phyloP scores from a whole-genome alignment of 208 protist species.

The Acanthamoeba castellanii region DNA sequence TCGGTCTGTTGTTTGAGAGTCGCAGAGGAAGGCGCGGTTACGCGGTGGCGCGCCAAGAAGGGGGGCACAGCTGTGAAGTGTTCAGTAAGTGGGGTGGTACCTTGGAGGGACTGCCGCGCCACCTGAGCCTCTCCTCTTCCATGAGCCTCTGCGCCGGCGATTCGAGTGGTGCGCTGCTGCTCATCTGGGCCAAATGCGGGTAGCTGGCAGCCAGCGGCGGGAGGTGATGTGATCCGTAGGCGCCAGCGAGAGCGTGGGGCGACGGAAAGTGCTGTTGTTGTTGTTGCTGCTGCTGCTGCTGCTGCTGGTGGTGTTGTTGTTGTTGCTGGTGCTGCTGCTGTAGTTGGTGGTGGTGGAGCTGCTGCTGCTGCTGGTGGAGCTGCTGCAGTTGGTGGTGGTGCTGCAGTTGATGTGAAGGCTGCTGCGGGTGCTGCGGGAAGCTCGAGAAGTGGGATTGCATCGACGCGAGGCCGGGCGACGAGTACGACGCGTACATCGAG shows the following conservation, averaged over 20 bases:
- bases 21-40: not conserved
- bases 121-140: not conserved
- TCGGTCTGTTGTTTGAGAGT: not conserved
- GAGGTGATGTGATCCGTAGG: not conserved
- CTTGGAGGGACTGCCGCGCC: conserved; percentile 11
- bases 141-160: conserved; percentile 18
- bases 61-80: not conserved
- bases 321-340: not conserved
- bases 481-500: not conserved
- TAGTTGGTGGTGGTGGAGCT: not conserved
- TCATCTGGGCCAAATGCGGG: not conserved
- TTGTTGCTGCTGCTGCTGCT: not conserved
- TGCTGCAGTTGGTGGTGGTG: no score
- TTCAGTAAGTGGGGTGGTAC: not conserved
- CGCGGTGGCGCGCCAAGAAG: no score
- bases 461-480: not conserved
- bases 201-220: not conserved
- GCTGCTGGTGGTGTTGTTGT: not conserved
- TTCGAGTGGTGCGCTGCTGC: not conserved
- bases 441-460: not conserved
- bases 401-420: no score
- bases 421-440: not conserved
- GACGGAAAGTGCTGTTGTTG: not conserved
- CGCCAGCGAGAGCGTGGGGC: not conserved
- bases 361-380: no score